A percentile compares a stretch with the other conserved stretches of the same genome.
Conservation (phyloP, 805 yeast species). For the Suhomyces vadensis region DNA sequence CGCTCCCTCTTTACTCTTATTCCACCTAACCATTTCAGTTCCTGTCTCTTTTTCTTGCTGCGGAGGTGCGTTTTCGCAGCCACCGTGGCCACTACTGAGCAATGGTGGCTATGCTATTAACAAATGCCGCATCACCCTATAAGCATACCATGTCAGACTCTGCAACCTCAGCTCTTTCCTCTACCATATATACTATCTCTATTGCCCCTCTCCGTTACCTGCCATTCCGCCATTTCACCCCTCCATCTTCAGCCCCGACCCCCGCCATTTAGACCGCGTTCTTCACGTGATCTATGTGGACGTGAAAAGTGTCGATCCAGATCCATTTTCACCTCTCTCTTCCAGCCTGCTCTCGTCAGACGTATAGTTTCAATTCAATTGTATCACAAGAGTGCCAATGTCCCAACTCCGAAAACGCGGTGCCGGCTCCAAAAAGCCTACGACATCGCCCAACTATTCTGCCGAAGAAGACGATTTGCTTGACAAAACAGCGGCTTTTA, state of each 20-base stretch:
- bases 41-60: no score
- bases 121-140: neutral
- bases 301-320: neutral
- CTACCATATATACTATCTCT: no score
- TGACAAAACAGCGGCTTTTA: constrained; percentile 1
- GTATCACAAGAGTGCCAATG: neutral
- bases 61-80: neutral
- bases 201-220: neutral
- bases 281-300: neutral
- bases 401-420: constrained; percentile 1
- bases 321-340: neutral
- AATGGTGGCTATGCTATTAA: neutral
- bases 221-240: neutral
- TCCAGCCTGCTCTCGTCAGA: no score
- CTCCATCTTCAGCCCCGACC: neutral
- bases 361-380: neutral
- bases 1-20: no score
- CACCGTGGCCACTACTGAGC: constrained; percentile 2
- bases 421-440: neutral
- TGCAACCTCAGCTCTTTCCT: no score
- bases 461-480: constrained; percentile 4
- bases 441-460: neutral
- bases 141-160: no score
- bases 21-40: no score
- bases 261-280: no score